Evolutionary conservation across 2,329 filamentous ascomycete genomes (phyloP).

Genomic region (Clonostachys byssicola): DNA sequence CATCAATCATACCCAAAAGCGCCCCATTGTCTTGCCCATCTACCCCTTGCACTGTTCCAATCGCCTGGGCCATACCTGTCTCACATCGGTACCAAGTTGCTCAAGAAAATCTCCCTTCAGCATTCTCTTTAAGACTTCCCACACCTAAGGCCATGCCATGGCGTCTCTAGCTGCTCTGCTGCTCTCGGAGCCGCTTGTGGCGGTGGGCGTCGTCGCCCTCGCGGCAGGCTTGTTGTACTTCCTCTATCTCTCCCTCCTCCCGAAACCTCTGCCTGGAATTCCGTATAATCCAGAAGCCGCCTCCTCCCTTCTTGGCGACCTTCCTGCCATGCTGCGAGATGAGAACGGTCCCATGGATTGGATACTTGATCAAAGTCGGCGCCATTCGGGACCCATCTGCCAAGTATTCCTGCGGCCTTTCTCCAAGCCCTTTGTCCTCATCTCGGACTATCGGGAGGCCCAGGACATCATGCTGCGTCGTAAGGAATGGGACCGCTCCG

Average conservation of each 20-base stretch:
- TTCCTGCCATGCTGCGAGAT: constrained; percentile 14
- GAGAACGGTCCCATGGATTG: constrained; percentile 5
- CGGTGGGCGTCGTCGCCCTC: too few relatives aligned
- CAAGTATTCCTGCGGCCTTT: constrained; percentile 43
- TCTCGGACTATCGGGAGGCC: constrained; percentile 31
- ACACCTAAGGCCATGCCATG: too few relatives aligned
- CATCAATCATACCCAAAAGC: too few relatives aligned
- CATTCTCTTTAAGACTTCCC: too few relatives aligned
- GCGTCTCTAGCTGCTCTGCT: too few relatives aligned
- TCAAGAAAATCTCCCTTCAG: too few relatives aligned
- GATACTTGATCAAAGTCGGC: constrained; percentile 19
- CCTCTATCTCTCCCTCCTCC: constrained; percentile 15
- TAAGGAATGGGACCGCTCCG: constrained; percentile 38
- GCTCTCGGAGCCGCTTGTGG: too few relatives aligned
- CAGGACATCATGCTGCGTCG: constrained; percentile 39
- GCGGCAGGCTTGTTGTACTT: neutral
- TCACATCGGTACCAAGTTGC: too few relatives aligned
- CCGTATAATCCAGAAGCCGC: constrained; percentile 33
- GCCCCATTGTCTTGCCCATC: too few relatives aligned
- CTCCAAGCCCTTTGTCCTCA: constrained; percentile 32
- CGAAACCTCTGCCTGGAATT: constrained; percentile 38
- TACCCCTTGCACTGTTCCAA: too few relatives aligned
- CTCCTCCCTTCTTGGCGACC: constrained; percentile 31
- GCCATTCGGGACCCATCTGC: constrained; percentile 31
- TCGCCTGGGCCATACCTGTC: too few relatives aligned